Evolutionary conservation across 345 rosid genomes (phyloP).

Genomic region (Linum usitatissimum): DNA sequence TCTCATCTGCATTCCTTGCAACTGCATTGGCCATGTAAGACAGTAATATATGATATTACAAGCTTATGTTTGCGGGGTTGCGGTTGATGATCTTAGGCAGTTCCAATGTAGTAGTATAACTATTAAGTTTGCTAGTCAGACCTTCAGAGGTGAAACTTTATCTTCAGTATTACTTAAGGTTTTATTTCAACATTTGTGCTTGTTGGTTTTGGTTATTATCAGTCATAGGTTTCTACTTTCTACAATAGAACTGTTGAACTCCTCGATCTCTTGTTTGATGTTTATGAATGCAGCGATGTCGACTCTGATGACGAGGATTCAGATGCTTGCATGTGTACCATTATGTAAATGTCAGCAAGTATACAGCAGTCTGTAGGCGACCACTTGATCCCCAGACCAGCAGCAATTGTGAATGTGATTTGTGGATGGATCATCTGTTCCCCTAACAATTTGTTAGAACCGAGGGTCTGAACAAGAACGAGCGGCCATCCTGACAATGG

Average conservation of each 20-base stretch:
- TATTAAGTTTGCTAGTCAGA: background rate
- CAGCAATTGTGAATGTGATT: constrained; percentile 9
- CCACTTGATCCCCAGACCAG: constrained; percentile 11
- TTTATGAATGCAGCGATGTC: constrained; percentile 54
- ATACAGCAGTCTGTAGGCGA: constrained; percentile 9
- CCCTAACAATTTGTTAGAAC: constrained; percentile 15
- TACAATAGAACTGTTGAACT: background rate
- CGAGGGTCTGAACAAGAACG: constrained; percentile 11
- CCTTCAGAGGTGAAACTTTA: no score
- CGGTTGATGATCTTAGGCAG: no score
- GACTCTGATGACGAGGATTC: constrained; percentile 76
- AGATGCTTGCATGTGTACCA: constrained; percentile 71
- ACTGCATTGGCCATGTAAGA: no score
- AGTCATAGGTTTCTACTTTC: background rate
- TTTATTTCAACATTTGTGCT: background rate
- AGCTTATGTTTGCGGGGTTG: no score
- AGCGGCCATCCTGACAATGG: constrained; percentile 4
- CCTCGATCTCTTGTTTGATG: constrained; percentile 9
- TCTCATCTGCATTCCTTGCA: no score
- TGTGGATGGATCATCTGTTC: constrained; percentile 12
- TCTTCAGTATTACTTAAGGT: background rate
- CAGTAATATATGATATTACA: no score
- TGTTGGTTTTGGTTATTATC: background rate
- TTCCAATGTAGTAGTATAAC: no score
- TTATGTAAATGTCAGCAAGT: constrained; percentile 50